Evolutionary conservation across 441 rosid genomes (phyloP), one percentile per base, ranked within the genome.

Genomic region (Euphorbia celastroides): DNA sequence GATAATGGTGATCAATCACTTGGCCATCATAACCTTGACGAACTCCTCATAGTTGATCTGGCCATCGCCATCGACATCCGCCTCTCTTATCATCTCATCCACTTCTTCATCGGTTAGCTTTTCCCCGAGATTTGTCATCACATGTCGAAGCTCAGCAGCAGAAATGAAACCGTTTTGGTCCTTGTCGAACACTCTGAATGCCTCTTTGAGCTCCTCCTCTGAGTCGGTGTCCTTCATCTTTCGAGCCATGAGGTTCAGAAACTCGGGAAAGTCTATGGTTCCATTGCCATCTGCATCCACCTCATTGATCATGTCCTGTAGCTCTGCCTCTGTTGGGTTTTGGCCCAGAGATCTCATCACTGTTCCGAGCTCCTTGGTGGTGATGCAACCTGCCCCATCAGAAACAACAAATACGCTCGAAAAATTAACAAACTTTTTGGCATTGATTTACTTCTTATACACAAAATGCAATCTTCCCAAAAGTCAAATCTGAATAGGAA

Each of bases 1-100:
- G n/a, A n/a, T n/a, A n/a, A 17, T 17, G 27, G 23, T 23, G 57
- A 20, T 23, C 38, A 46, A 20, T 85, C 74, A 87, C 83, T 87
- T 87, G 9, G 93, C 93, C 93, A 85, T 87, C 93, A 87, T 87
- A 61, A 87, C 90, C 76, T 87, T 87, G 28, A 87, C 92, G 23
- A 87, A 87, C 74, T 87, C 92, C 63, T 87, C 90, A 25, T 87
- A 87, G 62, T 87, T 87, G 70, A 87, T 87, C 81, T 87, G 93
- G 57, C 93, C 93, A 71, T 87, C 93, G 56, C 93, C 93, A 71
- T 87, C 93, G 52, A 85, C 93, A 74, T 87, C 93, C 38, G 93
- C 93, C 75, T 87, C 93, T 75, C 86, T 72, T 7, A 87, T 81
- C 93, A 87, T 87, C 82, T 87, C 93, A 26, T 87, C 90, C 0